Base-by-base conservation (phyloP, 768 basidiomycete genomes). In the Trichaptum fuscoviolaceum region DNA sequence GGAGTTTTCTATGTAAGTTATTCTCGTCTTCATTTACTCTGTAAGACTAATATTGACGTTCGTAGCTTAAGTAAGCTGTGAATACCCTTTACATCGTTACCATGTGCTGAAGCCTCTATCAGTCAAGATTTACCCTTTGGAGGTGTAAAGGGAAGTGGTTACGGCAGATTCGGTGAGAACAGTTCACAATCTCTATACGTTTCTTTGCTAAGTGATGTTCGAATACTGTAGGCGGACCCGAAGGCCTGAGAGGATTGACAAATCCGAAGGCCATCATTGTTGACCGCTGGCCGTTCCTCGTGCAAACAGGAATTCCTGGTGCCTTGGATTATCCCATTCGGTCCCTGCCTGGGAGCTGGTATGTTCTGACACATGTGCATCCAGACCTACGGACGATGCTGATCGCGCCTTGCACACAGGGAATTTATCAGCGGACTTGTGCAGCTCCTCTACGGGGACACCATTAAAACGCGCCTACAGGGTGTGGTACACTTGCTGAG, bases 71-170 rank as follows among this genome's bases (percentile, higher is more conserved):
- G 88, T 89, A 75, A 69, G 87, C 77, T 35, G 23, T 60, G 42
- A 23, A 25, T 68, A 63, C 73, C 9, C 75, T 71, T 64, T 69
- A 52, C 60, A 35, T 42, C 35, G 27, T 6, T 59, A 6, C 35
- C 26, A 58, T 10, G 61, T 67, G 24, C 17, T 58, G 63, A 58
- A 68, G 63, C 27, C 68, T 66, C 68, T 83, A 67, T 76, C 65
- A 89, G 86, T 74, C 96, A 99, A 82, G 92, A 95, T 73, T 81
- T 96, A 69, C 96, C 97, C 10, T 99, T 99, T 68, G 97, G 97
- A 30, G 97, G 97, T 52, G 85, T 85, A 59, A 99, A 98, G 76
- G 83, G 83, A 34, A 94, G 92, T 63, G 96, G 96, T 57, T 96
- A 96, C 73, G 96, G 95, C 7, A 87, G 97, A 68, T 97, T 99